Base-by-base conservation (phyloP, 371 early-diverging fungal genomes). In the Catenaria anguillulae region DNA sequence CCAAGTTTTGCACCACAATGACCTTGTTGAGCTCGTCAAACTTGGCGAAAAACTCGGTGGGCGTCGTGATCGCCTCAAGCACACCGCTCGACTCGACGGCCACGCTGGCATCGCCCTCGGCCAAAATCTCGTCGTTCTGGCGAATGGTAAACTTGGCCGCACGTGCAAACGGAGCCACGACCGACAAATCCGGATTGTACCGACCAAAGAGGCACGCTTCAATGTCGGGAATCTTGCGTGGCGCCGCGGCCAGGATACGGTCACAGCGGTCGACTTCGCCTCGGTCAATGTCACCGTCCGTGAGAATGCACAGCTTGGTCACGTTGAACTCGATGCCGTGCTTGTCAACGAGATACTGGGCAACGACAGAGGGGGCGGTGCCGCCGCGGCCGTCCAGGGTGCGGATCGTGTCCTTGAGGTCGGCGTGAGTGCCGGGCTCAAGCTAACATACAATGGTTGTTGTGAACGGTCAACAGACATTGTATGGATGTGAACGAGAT, bases 351-450 rank as follows among this genome's bases (percentile, higher is more conserved):
- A 43, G 12, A 23, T 43, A 43, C 45, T 17, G 19, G 10, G 45
- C 45, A 23, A 43, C 45, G 19, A 2, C 3, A 12, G 45, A 19
- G 19, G 45, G 45, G 45, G 12, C 21, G 45, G 45, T 43, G 45
- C 45, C 45, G 45, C 45, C 45, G 45, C 45, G 45, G 10, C 45
- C 45, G n/a, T n/a, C n/a, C n/a, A n/a, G n/a, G n/a, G n/a, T n/a
- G n/a, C n/a, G n/a, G 45, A 17, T 17, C 40, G 5, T 40, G 40
- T 5, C 17, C 10, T 5, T 17, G 40, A 40, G 10, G 40, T 40
- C 40, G 40, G 40, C 40, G 40, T 40, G 40, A 17, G 40, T 40
- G 10, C 10, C 40, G 40, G 17, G n/a, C n/a, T n/a, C n/a, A n/a
- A n/a, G n/a, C n/a, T n/a, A n/a, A n/a, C n/a, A n/a, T n/a, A n/a